Percentiles rank a stretch among this genome's conserved stretches.
Evolutionary conservation across 306 rosid genomes (phyloP).

Genomic region (Sicyos baderoa): DNA sequence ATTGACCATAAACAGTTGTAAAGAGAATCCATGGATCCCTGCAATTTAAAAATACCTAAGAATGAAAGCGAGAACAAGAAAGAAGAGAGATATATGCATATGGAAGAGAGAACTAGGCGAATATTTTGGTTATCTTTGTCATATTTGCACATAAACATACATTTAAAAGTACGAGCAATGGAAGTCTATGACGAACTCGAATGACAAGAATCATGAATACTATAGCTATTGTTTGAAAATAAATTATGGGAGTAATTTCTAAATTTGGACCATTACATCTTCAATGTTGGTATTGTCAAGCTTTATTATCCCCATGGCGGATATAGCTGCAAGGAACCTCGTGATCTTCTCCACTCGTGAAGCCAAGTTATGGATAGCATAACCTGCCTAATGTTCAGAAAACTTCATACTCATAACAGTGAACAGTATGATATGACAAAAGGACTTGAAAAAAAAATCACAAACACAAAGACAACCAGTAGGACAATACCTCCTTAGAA

Average conservation of each 20-base stretch:
- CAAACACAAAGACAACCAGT: conserved; percentile 2
- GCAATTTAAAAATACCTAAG: conserved; percentile 21
- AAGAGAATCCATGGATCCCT: too few relatives aligned
- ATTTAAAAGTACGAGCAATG: neutral
- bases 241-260: conserved; percentile 3
- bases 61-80: conserved; percentile 14
- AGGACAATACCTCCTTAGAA: conserved; percentile 38
- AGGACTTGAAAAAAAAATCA: neutral
- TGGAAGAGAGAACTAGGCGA: neutral
- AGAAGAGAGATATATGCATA: neutral
- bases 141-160: neutral
- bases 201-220: too few relatives aligned
- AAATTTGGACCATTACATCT: conserved; percentile 34
- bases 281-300: conserved; percentile 47
- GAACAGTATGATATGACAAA: conserved; percentile 12
- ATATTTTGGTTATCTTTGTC: neutral
- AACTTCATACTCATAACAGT: conserved; percentile 20
- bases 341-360: conserved; percentile 45
- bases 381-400: conserved; percentile 35
- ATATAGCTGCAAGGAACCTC: conserved; percentile 44
- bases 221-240: neutral
- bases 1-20: conserved; percentile 53
- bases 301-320: conserved; percentile 37
- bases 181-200: neutral
- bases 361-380: conserved; percentile 27